A percentile compares a stretch with the other conserved stretches of the same genome.
Conservation (phyloP, 768 basidiomycete genomes). For the Boletus rex-veris region DNA sequence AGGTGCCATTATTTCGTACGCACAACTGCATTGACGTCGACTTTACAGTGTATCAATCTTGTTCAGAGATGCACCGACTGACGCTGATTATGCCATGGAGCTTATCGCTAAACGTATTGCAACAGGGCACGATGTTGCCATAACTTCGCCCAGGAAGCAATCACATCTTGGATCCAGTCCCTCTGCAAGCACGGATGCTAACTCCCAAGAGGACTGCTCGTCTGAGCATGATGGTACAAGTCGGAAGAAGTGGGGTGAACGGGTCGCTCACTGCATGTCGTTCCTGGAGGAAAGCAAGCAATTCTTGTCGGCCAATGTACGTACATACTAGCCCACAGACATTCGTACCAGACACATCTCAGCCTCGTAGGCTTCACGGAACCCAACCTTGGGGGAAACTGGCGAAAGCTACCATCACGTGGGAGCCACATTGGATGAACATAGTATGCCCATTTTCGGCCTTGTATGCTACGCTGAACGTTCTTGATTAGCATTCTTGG, state of each 20-base stretch:
- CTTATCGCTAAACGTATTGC: constrained; percentile 59
- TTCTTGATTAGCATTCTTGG: constrained; percentile 50
- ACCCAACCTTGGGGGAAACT: constrained; percentile 1
- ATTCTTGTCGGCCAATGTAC: constrained; percentile 36
- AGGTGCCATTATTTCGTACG: constrained; percentile 10
- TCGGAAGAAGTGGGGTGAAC: constrained; percentile 58
- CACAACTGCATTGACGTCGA: not conserved
- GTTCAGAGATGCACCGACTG: constrained; percentile 56
- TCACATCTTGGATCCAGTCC: constrained; percentile 15
- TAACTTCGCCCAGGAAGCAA: constrained; percentile 25
- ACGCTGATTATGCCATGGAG: constrained; percentile 69
- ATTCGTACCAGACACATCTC: constrained; percentile 6
- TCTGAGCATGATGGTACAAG: constrained; percentile 31
- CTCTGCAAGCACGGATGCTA: constrained; percentile 8
- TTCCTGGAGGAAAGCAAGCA: constrained; percentile 42
- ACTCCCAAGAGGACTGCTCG: not conserved
- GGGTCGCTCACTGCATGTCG: constrained; percentile 44
- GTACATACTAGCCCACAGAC: constrained; percentile 12
- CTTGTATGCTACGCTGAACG: not conserved
- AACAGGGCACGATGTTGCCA: constrained; percentile 47
- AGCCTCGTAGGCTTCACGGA: constrained; percentile 9
- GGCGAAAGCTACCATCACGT: not conserved
- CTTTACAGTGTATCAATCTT: constrained; percentile 42
- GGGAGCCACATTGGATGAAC: constrained; percentile 20
- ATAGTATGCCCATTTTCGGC: constrained; percentile 32